Percentiles rank a stretch among this genome's conserved stretches.
Conservation (phyloP, 1,139 yeast genomes). For the Candida labiduridarum region DNA sequence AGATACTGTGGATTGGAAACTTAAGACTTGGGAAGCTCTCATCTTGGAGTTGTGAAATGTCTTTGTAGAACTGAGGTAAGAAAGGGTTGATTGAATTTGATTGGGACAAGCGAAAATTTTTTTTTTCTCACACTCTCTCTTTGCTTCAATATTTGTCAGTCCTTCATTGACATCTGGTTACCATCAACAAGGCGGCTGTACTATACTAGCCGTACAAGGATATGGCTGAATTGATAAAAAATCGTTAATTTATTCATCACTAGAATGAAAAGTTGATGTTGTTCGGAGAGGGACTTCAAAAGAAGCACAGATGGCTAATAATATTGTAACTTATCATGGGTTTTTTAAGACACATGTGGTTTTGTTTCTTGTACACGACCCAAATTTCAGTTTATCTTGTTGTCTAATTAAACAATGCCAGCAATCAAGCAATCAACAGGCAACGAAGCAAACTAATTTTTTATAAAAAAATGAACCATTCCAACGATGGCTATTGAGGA, state of each 20-base stretch:
- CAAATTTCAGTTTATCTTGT: not conserved
- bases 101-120: constrained; percentile 2
- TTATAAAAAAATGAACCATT: not conserved
- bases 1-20: constrained; percentile 56
- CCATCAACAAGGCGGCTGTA: too few species aligned
- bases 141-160: not conserved
- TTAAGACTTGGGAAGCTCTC: constrained; percentile 55
- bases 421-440: not conserved
- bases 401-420: not conserved
- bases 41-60: constrained; percentile 26
- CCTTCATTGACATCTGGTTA: too few species aligned
- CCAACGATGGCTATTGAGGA: not conserved
- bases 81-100: not conserved
- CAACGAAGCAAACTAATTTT: not conserved
- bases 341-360: not conserved
- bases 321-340: too few species aligned
- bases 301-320: too few species aligned
- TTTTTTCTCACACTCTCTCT: not conserved
- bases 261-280: too few species aligned
- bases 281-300: too few species aligned
- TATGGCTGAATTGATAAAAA: too few species aligned
- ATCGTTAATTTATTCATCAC: too few species aligned
- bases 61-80: not conserved
- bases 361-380: not conserved
- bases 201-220: too few species aligned